Evolutionary conservation across 768 basidiomycete species (phyloP), one percentile per base, ranked within the genome.

Genomic region (Wakefieldia striispora): DNA sequence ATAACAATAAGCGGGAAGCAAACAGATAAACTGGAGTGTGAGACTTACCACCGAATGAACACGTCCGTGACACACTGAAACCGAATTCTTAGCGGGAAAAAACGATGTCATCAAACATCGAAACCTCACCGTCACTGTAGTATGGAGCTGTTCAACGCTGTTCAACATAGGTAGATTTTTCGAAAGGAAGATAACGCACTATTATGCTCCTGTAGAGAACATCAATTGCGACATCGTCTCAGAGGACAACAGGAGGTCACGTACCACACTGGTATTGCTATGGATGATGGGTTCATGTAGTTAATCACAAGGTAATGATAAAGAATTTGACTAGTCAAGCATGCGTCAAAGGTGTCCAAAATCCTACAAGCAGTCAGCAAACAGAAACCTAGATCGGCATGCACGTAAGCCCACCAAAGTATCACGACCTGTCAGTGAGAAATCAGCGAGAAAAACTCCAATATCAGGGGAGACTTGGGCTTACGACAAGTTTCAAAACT

Each of bases 251-350:
- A 8, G 17, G 27, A 16, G 14, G 24, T n/a, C n/a, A 51, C 60
- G 11, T 43, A 61, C 83, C 83, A 84, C 10, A 78, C 70, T 0
- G 77, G 76, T 19, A 54, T 50, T 13, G 58, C 9, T 17, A 83
- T 65, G 3, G 80, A 73, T 16, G 63, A 6, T 3, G 75, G 74
- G 54, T 78, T 76, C 49, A 76, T 60, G 55, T 74, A 84, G 63
- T 84, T 81, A 36, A 60, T 66, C 37, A 84, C 79, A 43, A 82
- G 70, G 55, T 84, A 84, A 57, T 72, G 72, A 54, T 84, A 85
- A 34, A 80, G 68, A 53, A 81, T 74, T 58, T 84, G 82, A 42
- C 70, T 70, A 40, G 75, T 77, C 47, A 84, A 57, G 37, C 66
- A 69, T 0, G 76, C 75, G 57, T 82, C 79, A 47, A 83, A 78